phyloP scores from a whole-genome alignment of 2,329 filamentous ascomycete species.

The Xylariaceae sp. region DNA sequence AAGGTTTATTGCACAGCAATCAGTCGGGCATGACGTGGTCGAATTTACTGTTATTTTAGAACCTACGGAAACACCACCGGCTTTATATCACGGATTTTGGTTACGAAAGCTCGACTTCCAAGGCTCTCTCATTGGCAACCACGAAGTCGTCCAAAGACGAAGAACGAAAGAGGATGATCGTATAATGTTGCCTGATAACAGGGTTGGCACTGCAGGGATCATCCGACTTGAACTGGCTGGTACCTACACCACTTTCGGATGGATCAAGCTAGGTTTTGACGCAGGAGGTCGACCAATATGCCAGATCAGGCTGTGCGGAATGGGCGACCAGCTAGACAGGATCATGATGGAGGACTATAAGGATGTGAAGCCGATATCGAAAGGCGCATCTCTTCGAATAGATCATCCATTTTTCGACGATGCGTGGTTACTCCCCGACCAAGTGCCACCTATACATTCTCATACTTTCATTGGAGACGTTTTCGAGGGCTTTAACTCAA shows the following conservation, averaged over 20 bases:
- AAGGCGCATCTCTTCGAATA: no score
- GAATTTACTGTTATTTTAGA: neutral
- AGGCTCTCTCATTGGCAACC: neutral
- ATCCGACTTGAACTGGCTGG: neutral
- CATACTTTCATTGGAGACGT: no score
- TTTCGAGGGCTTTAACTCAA: no score
- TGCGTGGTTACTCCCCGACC: no score
- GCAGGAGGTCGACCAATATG: neutral
- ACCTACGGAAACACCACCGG: neutral
- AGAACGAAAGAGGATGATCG: neutral
- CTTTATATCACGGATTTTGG: neutral
- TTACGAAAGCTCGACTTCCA: neutral
- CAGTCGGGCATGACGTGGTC: neutral
- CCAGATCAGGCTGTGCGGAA: no score
- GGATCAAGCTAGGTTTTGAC: neutral
- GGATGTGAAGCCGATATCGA: no score
- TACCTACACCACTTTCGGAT: neutral
- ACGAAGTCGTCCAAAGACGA: neutral
- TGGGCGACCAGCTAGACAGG: no score
- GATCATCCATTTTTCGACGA: no score
- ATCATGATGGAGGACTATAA: no score
- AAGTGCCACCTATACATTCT: no score
- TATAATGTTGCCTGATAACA: neutral
- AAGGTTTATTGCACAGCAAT: neutral
- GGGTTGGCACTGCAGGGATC: neutral